Base-by-base conservation (phyloP, 192 early-diverging fungal species). In the Podila verticillata region DNA sequence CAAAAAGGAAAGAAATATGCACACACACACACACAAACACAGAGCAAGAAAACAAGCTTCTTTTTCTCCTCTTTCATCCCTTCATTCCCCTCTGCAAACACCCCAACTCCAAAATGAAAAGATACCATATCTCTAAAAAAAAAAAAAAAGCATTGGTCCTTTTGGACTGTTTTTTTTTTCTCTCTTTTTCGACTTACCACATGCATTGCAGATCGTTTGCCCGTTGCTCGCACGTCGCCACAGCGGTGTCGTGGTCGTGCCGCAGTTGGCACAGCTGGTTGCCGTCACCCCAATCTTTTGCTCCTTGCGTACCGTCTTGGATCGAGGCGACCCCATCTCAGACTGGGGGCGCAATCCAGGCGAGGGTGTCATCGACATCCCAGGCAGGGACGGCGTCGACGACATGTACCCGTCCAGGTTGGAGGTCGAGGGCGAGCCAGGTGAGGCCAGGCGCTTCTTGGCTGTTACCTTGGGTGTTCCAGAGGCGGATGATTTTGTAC, bases 141-240 rank as follows among this genome's bases (percentile, higher is more conserved):
- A 30, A 59, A 9, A 59, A 34, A 32, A 61, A 34, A 17, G 7
- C 13, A 24, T 30, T 7, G 57, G 15, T 54, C 22, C 34, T 35
- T 32, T 34, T 0, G n/a, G 17, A 62, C 22, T 39, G 35, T 44
- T 36, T 32, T 34, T n/a, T 15, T 5, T 13, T 62, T 62, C 26
- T 12, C 36, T 62, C 17, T 10, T 62, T 15, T 63, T 63, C 63
- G 13, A 96, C 73, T 92, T 87, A 54, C 96, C 98, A 83, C 98
- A 99, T 2, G 97, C 97, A 65, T 99, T 99, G 82, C 98, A 99
- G 35, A 99, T 93, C 7, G 95, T 92, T 51, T 95, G 92, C 44
- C 97, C 98, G 35, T 89, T 88, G 13, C 90, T 87, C 70, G 94
- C 91, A 32, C 96, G 85, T 15, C 98, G 88, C 98, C 98, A 99